Evolutionary conservation across 2,329 filamentous ascomycete species (phyloP), one percentile per base, ranked within the genome.

Genomic region (Periconia sp.): DNA sequence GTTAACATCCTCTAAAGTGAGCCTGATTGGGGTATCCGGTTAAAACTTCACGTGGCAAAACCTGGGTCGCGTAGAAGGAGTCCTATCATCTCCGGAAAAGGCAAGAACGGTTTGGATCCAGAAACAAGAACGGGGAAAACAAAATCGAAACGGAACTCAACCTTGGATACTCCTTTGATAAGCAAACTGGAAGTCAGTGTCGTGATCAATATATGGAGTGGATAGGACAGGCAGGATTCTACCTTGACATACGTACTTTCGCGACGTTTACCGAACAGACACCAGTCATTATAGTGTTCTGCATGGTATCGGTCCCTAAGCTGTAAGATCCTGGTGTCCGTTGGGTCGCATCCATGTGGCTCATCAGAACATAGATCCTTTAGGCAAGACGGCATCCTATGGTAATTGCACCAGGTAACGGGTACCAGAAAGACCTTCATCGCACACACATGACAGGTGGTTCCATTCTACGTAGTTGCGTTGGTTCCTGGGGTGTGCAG

Each of bases 201-300:
- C 38, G 33, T 38, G 40, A 63, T 62, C 57, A 65, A 60, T 47
- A 31, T 40, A 48, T 36, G 43, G 33, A 44, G 43, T 46, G 48
- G 54, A 55, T 48, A 33, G 52, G 50, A 51, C 44, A 59, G 62
- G 57, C 61, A 48, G 40, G 16, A 43, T 43, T 54, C 13, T 55
- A 62, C 64, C 59, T 52, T 53, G 15, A 46, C 45, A 57, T 68
- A 68, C 66, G 65, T 69, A 69, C 66, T 61, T 64, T 46, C 55
- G 43, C 40, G 21, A 36, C 23, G 16, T 29, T 17, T 15, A 18
- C 52, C 45, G 53, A 59, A 54, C 52, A 43, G 44, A 37, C 24
- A 52, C 52, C 49, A 50, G 52, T 35, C 29, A 24, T 38, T 43
- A 37, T 22, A 22, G 11, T 35, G 19, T 24, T 22, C 21, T 35